Percentiles rank a stretch among this genome's conserved stretches.
These are phyloP conservation scores for Smallanthus sonchifolius DNA, from an alignment of 129 eudicot species.

Conservation along the genomic window DNA sequence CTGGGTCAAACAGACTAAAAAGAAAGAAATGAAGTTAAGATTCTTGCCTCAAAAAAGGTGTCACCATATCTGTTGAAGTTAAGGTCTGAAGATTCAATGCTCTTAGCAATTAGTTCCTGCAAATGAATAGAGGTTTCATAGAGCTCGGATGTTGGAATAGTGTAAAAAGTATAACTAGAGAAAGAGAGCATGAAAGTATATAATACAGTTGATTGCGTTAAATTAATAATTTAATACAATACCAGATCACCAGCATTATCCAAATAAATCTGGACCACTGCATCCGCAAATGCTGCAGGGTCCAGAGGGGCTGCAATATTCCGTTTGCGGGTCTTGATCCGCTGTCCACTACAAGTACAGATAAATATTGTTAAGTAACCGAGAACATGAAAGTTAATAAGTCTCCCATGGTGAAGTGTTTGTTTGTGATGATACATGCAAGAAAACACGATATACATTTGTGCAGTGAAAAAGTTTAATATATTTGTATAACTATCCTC, in stretches of 20 bases:
- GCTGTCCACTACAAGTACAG: constrained; percentile 84
- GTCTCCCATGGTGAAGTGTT: not conserved
- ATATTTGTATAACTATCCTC: not conserved
- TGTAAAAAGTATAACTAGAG: not conserved
- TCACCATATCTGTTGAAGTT: constrained; percentile 98
- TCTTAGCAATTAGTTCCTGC: constrained; percentile 96
- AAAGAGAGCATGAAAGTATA: not conserved
- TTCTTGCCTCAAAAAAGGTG: constrained; percentile 88
- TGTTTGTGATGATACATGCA: not conserved
- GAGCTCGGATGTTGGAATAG: not conserved
- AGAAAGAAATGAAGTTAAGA: not conserved
- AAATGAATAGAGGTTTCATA: not conserved
- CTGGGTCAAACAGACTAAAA: not conserved
- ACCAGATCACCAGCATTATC: constrained; percentile 99
- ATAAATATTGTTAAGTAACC: not conserved
- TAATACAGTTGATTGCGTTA: not conserved
- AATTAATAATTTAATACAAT: not conserved
- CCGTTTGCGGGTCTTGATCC: constrained; percentile 99
- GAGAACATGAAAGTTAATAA: not conserved
- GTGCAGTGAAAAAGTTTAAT: not conserved
- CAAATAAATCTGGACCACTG: constrained; percentile 99
- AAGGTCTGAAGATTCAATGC: constrained; percentile 92
- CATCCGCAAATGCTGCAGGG: constrained; percentile 99
- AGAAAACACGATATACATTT: not conserved
- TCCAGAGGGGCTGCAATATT: constrained; percentile 99